Evolutionary conservation across 2,329 filamentous ascomycete species (phyloP).

Genomic region (Atkinsonella hypoxylon): DNA sequence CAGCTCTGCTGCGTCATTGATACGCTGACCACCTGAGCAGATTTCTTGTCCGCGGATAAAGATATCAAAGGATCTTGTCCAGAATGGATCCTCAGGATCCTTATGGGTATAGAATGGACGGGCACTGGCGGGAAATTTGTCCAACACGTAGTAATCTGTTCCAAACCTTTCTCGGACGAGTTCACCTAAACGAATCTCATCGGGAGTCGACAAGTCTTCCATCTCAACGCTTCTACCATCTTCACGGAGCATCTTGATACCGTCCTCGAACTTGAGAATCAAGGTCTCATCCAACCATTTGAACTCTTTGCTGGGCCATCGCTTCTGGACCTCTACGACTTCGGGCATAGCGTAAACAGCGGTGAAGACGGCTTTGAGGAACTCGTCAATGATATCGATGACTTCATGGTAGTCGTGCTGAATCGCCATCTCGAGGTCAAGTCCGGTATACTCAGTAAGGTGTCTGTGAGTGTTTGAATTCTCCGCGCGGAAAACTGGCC

Average conservation of each 20-base stretch:
- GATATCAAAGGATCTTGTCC: constrained; percentile 91
- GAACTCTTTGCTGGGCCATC: constrained; percentile 78
- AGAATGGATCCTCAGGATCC: constrained; percentile 56
- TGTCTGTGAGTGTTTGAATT: constrained; percentile 94
- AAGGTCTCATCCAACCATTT: constrained; percentile 80
- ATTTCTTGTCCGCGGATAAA: constrained; percentile 92
- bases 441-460: constrained; percentile 84
- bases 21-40: constrained; percentile 83
- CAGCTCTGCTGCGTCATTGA: constrained; percentile 67
- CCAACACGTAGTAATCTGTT: constrained; percentile 87
- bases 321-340: constrained; percentile 66
- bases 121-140: constrained; percentile 79
- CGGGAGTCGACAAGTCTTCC: constrained; percentile 74
- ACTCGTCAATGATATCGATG: constrained; percentile 62
- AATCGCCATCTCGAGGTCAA: constrained; percentile 89
- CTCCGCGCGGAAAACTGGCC: constrained; percentile 74
- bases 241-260: constrained; percentile 68
- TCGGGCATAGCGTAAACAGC: constrained; percentile 43
- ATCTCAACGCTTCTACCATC: constrained; percentile 63
- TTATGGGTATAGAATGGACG: constrained; percentile 89
- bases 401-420: constrained; percentile 85
- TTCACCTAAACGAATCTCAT: constrained; percentile 76
- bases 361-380: constrained; percentile 61
- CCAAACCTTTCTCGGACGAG: constrained; percentile 76
- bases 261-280: constrained; percentile 68